A percentile compares a stretch with the other conserved stretches of the same genome.
Evolutionary conservation across 331 rosid species (phyloP).

Genomic region (Rosa hybrid): DNA sequence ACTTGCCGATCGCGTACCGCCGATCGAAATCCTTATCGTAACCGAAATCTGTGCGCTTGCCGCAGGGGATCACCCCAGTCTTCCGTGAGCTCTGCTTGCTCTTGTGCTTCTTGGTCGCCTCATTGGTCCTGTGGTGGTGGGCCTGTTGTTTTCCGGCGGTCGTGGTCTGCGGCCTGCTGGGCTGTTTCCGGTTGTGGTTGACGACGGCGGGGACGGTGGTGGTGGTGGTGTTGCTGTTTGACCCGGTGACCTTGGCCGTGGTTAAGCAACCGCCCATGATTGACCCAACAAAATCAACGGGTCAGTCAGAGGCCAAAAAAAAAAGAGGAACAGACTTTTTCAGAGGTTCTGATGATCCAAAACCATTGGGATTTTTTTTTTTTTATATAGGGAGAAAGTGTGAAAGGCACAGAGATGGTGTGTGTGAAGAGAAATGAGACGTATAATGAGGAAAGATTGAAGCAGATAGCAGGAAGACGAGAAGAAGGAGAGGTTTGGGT

Average conservation of each 20-base stretch:
- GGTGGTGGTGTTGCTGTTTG: constrained; percentile 52
- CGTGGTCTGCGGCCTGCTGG: constrained; percentile 20
- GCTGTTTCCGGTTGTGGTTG: constrained; percentile 8
- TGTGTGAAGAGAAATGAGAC: neutral
- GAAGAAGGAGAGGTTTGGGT: constrained; percentile 58
- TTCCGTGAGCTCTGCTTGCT: constrained; percentile 32
- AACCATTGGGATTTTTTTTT: constrained; percentile 17
- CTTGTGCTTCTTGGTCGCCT: constrained; percentile 27
- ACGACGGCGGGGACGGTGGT: neutral
- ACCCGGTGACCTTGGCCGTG: constrained; percentile 67
- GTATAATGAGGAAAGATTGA: constrained; percentile 25
- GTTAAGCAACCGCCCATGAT: constrained; percentile 89
- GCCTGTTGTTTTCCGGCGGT: neutral
- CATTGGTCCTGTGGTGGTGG: constrained; percentile 34
- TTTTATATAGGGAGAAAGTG: neutral
- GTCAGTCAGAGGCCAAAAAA: neutral
- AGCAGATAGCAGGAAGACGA: constrained; percentile 55
- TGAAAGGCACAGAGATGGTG: neutral
- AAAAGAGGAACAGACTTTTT: neutral
- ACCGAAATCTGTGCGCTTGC: constrained; percentile 93
- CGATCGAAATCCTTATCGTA: constrained; percentile 67
- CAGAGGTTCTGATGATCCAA: constrained; percentile 37
- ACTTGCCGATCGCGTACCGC: constrained; percentile 74
- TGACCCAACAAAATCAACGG: neutral
- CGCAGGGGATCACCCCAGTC: constrained; percentile 63